A percentile compares a stretch with the other conserved stretches of the same genome.
These are phyloP conservation scores for Myxozyma geophila DNA, from an alignment of 805 yeast species.

Conservation along the genomic window DNA sequence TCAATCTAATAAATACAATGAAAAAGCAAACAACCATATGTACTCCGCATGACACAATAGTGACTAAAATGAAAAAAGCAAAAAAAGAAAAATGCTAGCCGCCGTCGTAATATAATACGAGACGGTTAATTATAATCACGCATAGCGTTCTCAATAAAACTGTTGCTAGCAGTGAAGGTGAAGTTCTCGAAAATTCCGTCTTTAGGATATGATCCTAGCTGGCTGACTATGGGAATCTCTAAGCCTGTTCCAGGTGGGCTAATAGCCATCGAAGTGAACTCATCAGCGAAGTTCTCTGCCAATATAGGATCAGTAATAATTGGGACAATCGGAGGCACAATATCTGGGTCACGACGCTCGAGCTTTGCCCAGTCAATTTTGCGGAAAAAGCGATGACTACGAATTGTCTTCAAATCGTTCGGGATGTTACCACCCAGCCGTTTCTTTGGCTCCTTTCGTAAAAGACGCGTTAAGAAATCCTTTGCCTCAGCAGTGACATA, in stretches of 20 bases:
- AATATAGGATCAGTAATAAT: constrained; percentile 75
- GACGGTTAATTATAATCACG: not conserved
- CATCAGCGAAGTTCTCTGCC: constrained; percentile 84
- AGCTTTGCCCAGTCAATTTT: constrained; percentile 71
- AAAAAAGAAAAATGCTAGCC: not conserved
- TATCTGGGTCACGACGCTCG: constrained; percentile 52
- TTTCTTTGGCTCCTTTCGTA: constrained; percentile 71
- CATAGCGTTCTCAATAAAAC: constrained; percentile 35
- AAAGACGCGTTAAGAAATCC: constrained; percentile 66
- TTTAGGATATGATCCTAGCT: constrained; percentile 2
- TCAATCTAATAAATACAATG: not conserved
- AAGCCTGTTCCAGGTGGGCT: constrained; percentile 35
- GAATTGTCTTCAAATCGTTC: constrained; percentile 56
- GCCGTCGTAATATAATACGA: no score
- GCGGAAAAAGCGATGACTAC: constrained; percentile 75
- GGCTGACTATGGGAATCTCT: constrained; percentile 13
- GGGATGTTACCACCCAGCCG: constrained; percentile 59
- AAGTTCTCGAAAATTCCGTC: constrained; percentile 29
- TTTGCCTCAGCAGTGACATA: constrained; percentile 80
- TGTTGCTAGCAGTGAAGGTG: constrained; percentile 34
- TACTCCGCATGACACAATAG: not conserved
- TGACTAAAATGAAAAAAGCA: not conserved
- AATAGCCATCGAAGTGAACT: constrained; percentile 68
- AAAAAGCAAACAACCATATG: not conserved
- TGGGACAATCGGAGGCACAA: constrained; percentile 81